A percentile compares a stretch with the other conserved stretches of the same genome.
phyloP scores from a whole-genome alignment of 2,329 filamentous ascomycete genomes.

The Raffaelea ambrosiae region DNA sequence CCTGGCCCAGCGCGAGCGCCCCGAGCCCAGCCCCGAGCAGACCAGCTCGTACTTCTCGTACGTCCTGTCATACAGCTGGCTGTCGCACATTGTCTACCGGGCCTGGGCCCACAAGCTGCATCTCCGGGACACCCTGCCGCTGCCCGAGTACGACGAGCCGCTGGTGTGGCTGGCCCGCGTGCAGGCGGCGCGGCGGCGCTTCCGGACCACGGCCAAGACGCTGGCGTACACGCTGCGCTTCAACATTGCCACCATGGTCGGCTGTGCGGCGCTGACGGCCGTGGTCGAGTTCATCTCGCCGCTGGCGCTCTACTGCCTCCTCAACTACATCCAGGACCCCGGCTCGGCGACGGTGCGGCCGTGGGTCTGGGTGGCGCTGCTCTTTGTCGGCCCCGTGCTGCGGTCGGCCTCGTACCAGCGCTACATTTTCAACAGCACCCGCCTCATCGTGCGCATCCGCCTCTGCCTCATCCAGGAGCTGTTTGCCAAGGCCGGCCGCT shows the following conservation, averaged over 20 bases:
- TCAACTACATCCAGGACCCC: conserved; percentile 41
- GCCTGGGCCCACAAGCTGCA: conserved; percentile 34
- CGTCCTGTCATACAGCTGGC: conserved; percentile 42
- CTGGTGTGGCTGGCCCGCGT: conserved; percentile 35
- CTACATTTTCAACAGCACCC: conserved; percentile 49
- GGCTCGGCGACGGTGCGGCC: conserved; percentile 35
- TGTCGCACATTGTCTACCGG: conserved; percentile 39
- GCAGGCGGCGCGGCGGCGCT: conserved; percentile 31
- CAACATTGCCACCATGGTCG: conserved; percentile 35
- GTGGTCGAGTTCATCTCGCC: conserved; percentile 41
- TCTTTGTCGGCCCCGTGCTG: conserved; percentile 40
- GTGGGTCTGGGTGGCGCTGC: conserved; percentile 33
- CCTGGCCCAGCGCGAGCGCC: conserved; percentile 24
- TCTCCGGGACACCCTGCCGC: conserved; percentile 35
- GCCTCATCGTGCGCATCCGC: conserved; percentile 47
- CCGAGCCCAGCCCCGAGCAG: conserved; percentile 40
- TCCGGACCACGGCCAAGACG: conserved; percentile 37
- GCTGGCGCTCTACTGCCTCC: conserved; percentile 43
- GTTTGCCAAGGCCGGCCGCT: conserved; percentile 36
- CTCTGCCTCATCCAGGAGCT: conserved; percentile 50
- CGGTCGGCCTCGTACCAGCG: conserved; percentile 45
- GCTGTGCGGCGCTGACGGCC: conserved; percentile 28
- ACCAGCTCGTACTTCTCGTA: conserved; percentile 39
- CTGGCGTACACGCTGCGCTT: conserved; percentile 31
- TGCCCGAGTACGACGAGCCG: conserved; percentile 50